Conservation (phyloP, 2,329 filamentous ascomycete species). For the Colletotrichum graminicola region DNA sequence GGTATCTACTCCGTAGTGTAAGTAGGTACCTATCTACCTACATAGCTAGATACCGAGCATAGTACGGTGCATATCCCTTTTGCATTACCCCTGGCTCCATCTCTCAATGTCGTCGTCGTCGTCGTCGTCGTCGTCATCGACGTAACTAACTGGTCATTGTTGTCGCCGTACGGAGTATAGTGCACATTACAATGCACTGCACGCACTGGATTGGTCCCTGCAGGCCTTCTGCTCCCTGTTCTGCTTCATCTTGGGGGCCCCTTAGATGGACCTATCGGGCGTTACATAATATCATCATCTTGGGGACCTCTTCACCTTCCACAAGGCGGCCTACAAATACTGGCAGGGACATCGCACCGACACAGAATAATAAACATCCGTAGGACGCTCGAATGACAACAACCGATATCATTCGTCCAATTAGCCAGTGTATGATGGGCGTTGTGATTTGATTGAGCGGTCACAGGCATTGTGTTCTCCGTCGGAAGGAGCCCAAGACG, state of each 20-base stretch:
- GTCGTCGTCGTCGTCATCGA: not conserved
- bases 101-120: conserved; percentile 1
- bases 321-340: conserved; percentile 1
- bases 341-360: conserved; percentile 14
- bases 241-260: conserved; percentile 15
- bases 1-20: no score
- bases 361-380: conserved; percentile 23
- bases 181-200: not conserved
- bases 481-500: not conserved
- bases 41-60: no score
- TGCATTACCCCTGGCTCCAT: not conserved
- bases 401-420: conserved; percentile 1
- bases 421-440: not conserved
- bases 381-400: conserved; percentile 32
- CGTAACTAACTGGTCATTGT: not conserved
- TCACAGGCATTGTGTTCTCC: not conserved
- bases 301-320: not conserved
- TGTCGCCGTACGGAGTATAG: not conserved
- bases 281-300: no score
- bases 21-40: no score
- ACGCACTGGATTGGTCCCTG: conserved; percentile 14
- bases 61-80: not conserved
- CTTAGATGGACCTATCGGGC: no score
- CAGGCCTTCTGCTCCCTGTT: not conserved
- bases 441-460: not conserved